phyloP scores from a whole-genome alignment of 257 asterid species.

The Gardenia jasminoides region DNA sequence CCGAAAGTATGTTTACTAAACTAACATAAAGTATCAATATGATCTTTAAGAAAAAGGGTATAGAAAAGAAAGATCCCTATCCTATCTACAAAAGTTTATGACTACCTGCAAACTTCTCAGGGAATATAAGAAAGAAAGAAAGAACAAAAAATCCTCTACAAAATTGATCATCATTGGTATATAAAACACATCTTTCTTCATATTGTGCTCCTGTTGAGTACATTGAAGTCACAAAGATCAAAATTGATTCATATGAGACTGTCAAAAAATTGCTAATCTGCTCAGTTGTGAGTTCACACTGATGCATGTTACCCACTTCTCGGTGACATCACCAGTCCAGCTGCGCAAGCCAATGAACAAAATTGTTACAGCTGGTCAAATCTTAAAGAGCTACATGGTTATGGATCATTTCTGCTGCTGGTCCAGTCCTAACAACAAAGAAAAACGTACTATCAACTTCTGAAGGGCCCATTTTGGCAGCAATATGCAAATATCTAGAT shows the following conservation, averaged over 20 bases:
- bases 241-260: conserved; percentile 39
- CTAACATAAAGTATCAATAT: not conserved
- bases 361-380: conserved; percentile 17
- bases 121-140: not conserved
- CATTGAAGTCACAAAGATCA: conserved; percentile 31
- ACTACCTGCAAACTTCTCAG: not conserved
- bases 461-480: not conserved
- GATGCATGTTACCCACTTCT: conserved; percentile 22
- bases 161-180: conserved; percentile 19
- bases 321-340: conserved; percentile 23
- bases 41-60: not conserved
- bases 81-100: conserved; percentile 17
- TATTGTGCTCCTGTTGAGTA: conserved; percentile 24
- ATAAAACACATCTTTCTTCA: conserved; percentile 9
- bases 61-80: conserved; percentile 8
- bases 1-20: not conserved
- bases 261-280: conserved; percentile 33
- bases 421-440: conserved; percentile 43
- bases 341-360: conserved; percentile 20
- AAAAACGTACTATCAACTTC: not conserved
- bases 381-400: conserved; percentile 18
- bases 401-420: conserved; percentile 44
- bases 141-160: conserved; percentile 12
- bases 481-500: not conserved
- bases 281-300: conserved; percentile 21